Base-by-base conservation (phyloP, 1,284 basidiomycete genomes). In the Gymnopus androsaceus region DNA sequence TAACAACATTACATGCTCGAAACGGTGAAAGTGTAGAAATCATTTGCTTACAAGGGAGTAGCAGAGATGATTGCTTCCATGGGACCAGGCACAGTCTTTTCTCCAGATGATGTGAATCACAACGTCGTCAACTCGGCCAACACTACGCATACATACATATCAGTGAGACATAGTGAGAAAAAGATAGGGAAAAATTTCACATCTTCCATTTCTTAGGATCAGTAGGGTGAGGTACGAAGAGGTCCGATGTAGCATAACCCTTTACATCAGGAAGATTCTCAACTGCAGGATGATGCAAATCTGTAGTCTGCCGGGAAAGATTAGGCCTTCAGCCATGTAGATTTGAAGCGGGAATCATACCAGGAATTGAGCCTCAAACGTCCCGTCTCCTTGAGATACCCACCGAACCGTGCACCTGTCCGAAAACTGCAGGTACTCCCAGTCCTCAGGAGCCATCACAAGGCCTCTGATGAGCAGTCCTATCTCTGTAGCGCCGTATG, bases 381-480 rank as follows among this genome's bases (percentile, higher is more conserved):
- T 72, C 27, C 73, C 75, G 60, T 75, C 72, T 2, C 69, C 72
- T 51, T 76, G 72, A 14, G 70, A 64, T 0, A 65, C 61, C 75
- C 73, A 77, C 51, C 68, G 56, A 5, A 71, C 51, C 2, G 63
- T 69, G 2, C 61, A 59, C 3, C 57, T 56, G 1, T 69, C 60
- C 17, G 57, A 54, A 47, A 75, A 68, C 28, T 65, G 61, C 42
- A 68, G 58, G 36, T 67, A 74, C 42, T 64, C 58, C 68, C 70
- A 69, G 21, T 67, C 61, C 25, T 58, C 50, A 3, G 41, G 51
- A 19, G 31, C 21, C 3, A 53, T 23, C 3, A 19, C 23, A 44
- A 25, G n/a, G n/a, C n/a, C 33, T n/a, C 28, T 36, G 6, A 45
- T n/a, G 25, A 45, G 19, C 25, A 53, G 4, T 19, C 66, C 66